Evolutionary conservation across 805 yeast genomes (phyloP), one percentile per base, ranked within the genome.

Genomic region (Yarrowia sp.): DNA sequence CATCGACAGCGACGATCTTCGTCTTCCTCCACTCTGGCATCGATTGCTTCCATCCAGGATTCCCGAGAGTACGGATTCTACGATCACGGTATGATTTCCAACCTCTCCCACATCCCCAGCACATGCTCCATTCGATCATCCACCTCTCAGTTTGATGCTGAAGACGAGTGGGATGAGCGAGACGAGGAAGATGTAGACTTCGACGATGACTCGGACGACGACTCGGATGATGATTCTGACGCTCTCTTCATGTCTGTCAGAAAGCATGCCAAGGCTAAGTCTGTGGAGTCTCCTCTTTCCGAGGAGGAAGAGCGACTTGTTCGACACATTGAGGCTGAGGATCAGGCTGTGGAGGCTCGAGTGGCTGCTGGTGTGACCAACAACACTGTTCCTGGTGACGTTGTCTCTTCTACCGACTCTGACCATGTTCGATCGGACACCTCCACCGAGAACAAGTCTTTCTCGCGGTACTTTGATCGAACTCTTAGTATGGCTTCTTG

Each of bases 1-100:
- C 50, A 35, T 7, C 50, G 65, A 5, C 52, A 59, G 41, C 40
- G 65, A 3, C 36, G 67, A 15, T 63, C 71, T 22, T 73, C 76
- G 19, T 72, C 74, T 5, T 46, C 58, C 5, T 73, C 77, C 5
- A 67, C 73, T 35, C 65, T 71, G 32, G 72, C 73, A 0, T 70
- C 71, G 5, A 48, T 71, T 32, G 55, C 67, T 2, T 63, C 67
- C 9, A 59, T 59, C 19, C 65, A 43, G 42, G 65, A 59, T 19
- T 59, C 65, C 0, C 65, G 65, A 5, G 65, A 59, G 65, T 59
- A 59, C 38, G 65, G 65, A 7, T 59, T 59, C 35, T 63, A 63
- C 32, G 67, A 48, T 32, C 67, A 63, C 7, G 67, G 67, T 4
- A 46, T 53, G 59, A 53, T 59, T 11, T 43, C 50, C 32, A 59